phyloP scores from a whole-genome alignment of 768 basidiomycete species.

The Russula foetens region DNA sequence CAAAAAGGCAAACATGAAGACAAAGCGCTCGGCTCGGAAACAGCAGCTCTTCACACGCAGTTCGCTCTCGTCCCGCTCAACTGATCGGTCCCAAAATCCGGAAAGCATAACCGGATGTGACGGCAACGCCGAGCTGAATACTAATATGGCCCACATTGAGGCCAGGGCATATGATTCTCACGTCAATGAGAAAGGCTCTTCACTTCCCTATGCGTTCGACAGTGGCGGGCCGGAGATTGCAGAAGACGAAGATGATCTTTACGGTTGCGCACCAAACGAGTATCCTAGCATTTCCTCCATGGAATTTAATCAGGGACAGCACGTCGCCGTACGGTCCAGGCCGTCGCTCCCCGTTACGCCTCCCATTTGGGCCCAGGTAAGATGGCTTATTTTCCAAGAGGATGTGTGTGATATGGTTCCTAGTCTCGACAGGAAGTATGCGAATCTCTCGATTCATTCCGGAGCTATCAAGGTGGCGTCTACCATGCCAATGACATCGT shows the following conservation, averaged over 20 bases:
- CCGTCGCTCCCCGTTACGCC: conserved; percentile 27
- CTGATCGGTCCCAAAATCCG: neutral
- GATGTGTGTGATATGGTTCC: conserved; percentile 3
- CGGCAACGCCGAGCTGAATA: neutral
- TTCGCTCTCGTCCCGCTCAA: neutral
- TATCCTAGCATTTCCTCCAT: neutral
- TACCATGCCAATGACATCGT: conserved; percentile 53
- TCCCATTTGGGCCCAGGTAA: conserved; percentile 39
- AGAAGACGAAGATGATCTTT: neutral
- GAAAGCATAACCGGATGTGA: neutral
- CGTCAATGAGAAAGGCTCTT: neutral
- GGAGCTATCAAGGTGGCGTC: conserved; percentile 74
- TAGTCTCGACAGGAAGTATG: conserved; percentile 82
- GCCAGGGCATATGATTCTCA: neutral
- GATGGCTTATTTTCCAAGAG: conserved; percentile 1
- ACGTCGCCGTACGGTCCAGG: conserved; percentile 14
- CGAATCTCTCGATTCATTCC: conserved; percentile 68
- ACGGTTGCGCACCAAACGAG: neutral
- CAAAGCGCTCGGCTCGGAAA: neutral
- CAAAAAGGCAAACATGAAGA: neutral
- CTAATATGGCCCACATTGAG: neutral
- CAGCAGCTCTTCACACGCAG: neutral
- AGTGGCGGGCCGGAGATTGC: neutral
- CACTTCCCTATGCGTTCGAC: neutral
- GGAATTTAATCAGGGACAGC: neutral